Evolutionary conservation across 1,139 yeast species (phyloP).

Genomic region (Protomyces inouyei): DNA sequence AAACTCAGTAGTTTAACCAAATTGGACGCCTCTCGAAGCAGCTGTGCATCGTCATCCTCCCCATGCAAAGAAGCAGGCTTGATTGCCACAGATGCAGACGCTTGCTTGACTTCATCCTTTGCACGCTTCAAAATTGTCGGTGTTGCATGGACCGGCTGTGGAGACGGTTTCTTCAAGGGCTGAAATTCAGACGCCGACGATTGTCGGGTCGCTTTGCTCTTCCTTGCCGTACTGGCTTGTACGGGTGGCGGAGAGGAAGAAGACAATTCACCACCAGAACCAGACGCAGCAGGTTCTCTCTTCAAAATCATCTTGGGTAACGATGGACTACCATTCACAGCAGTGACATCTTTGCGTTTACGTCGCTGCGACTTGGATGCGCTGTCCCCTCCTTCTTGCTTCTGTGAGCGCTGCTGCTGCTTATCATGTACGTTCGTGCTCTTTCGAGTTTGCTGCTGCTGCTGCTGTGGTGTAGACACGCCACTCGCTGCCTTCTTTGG

Average conservation of each 20-base stretch:
- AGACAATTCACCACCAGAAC: not conserved
- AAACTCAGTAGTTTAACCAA: not conserved
- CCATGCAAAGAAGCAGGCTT: not conserved
- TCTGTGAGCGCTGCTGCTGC: not conserved
- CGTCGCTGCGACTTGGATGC: not conserved
- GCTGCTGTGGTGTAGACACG: not conserved
- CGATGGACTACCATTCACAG: not conserved
- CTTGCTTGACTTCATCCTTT: not conserved
- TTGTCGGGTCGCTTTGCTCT: not conserved
- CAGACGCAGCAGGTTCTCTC: constrained; percentile 3
- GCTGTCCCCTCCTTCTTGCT: not conserved
- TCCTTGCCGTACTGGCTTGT: not conserved
- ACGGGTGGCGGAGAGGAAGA: not conserved
- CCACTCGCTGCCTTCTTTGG: not conserved
- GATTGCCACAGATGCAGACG: not conserved
- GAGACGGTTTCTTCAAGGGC: not conserved
- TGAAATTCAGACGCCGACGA: not conserved
- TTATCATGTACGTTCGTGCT: not conserved
- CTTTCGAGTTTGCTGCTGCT: not conserved
- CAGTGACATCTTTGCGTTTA: not conserved
- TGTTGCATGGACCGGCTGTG: not conserved
- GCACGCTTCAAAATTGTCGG: not conserved
- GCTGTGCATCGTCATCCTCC: not conserved
- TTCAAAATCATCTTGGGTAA: constrained; percentile 16
- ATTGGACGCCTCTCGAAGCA: not conserved